Base-by-base conservation (phyloP, 164 flowering plant species). In the Amborella trichopoda region DNA sequence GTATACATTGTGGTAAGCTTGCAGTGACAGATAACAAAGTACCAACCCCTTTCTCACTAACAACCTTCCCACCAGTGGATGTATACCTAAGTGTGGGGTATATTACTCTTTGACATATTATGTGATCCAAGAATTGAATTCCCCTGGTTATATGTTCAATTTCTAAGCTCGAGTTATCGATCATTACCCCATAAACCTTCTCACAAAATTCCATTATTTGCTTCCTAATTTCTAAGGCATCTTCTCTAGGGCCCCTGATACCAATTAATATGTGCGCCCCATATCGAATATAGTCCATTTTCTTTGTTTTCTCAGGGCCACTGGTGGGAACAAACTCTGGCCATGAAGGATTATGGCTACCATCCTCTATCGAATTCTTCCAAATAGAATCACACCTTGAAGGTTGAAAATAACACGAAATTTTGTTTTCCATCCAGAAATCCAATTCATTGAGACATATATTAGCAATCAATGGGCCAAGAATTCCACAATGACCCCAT, bases 241-340 rank as follows among this genome's bases (percentile, higher is more conserved):
- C 90, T 62, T 84, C 86, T 56, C 99, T 71, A 26, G 86, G 82
- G 37, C 99, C 99, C 44, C 96, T 68, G 40, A 91, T 79, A 2
- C 96, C 99, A 49, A 91, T 64, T 67, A 91, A 64, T 57, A 91
- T 74, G 76, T 87, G 86, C 16, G 76, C 94, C 16, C 94, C 96
- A 56, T 73, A 82, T 21, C 99, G 64, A 16, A 91, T 70, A 44
- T 71, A 91, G 64, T 91, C 95, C 96, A 91, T 78, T 55, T 75
- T 91, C 52, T 84, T 71, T 1, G 96, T 87, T 50, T 80, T 88
- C 57, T 82, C 85, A 48, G 54, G 69, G 21, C 91, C 96, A 65
- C 91, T 74, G 0, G 86, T 61, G 0, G 96, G 96, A 52, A 87
- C 96, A 71, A 91, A 91, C 75, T 91, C 99, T 0, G 99, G 99